Evolutionary conservation across 2,329 filamentous ascomycete species (phyloP), one percentile per base, ranked within the genome.

Genomic region (Alternaria gaisen): DNA sequence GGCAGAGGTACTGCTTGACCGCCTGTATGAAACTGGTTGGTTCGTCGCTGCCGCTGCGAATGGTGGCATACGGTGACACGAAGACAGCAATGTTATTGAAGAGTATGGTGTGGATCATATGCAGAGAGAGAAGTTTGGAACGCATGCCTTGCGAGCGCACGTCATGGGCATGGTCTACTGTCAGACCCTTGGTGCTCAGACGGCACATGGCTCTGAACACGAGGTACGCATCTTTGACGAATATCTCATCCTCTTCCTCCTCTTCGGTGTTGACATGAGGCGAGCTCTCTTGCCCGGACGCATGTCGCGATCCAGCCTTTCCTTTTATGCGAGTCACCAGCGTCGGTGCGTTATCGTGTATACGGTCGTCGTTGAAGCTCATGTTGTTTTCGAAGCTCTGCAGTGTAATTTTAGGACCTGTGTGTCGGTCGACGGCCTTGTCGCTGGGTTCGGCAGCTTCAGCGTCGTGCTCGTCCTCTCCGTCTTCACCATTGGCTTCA

Each of bases 131-230:
- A 53, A 99, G 85, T 80, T 99, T 99, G 3, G 94, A 97, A 62
- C 95, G 90, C 94, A 99, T 99, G 38, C 94, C 92, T 74, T 97
- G 94, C 18, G 94, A 94, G 57, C 93, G 93, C 53, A 97, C 82
- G 73, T 99, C 95, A 72, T 94, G 93, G 20, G 97, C 88, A 78
- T 98, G 94, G 64, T 99, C 95, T 3, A 93, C 89, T 9, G 92
- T 88, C 26, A 99, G 84, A 41, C 93, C 83, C 78, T 99, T 99
- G 64, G 94, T 97, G 60, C 94, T 97, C 46, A 99, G 84, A 80
- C 97, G 97, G 84, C 96, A 99, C 82, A 99, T 95, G 3, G 95
- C 97, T 32, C 95, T 88, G 82, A 99, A 98, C 46, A 99, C 93
- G 22, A 99, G 87, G 79, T 98, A 99, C 10, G 95, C 94, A 80